phyloP scores from a whole-genome alignment of 768 basidiomycete genomes.

The Tephrocybe rancida region DNA sequence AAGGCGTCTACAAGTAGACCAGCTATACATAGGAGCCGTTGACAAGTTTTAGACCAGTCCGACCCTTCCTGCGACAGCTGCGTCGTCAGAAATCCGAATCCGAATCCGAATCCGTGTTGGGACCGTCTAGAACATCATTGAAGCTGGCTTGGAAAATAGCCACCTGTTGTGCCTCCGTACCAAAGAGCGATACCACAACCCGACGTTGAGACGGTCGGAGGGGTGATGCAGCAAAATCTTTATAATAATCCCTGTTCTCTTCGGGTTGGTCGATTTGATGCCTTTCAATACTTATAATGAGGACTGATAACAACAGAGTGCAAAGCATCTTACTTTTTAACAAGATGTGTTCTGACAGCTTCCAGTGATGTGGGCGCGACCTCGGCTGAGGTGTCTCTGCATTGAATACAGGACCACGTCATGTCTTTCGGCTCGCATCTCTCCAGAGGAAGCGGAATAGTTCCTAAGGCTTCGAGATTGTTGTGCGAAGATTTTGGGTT shows the following conservation, averaged over 20 bases:
- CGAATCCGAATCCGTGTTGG: too few species aligned
- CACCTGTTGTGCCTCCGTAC: too few species aligned
- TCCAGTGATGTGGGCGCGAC: slow-evolving; percentile 25
- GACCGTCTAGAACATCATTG: too few species aligned
- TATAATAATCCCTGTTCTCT: slow-evolving; percentile 31
- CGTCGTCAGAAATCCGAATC: too few species aligned
- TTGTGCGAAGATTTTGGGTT: slow-evolving; percentile 3
- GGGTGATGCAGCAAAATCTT: slow-evolving; percentile 24
- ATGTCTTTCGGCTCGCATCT: not conserved
- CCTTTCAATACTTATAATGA: slow-evolving; percentile 7
- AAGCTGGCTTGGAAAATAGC: too few species aligned
- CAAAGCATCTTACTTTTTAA: slow-evolving; percentile 21
- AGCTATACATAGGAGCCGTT: too few species aligned
- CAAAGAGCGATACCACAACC: not conserved
- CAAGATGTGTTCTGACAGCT: slow-evolving; percentile 32
- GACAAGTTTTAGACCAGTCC: too few species aligned
- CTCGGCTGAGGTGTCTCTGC: slow-evolving; percentile 43
- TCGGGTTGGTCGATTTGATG: slow-evolving; percentile 23
- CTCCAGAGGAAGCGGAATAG: not conserved
- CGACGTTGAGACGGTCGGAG: not conserved
- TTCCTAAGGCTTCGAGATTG: not conserved
- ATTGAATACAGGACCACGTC: slow-evolving; percentile 39
- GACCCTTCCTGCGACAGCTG: too few species aligned
- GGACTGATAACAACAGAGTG: not conserved
- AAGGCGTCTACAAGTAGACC: too few species aligned